Evolutionary conservation across 2,329 filamentous ascomycete genomes (phyloP), one percentile per base, ranked within the genome.

Genomic region (Teratosphaeria nubilosa): DNA sequence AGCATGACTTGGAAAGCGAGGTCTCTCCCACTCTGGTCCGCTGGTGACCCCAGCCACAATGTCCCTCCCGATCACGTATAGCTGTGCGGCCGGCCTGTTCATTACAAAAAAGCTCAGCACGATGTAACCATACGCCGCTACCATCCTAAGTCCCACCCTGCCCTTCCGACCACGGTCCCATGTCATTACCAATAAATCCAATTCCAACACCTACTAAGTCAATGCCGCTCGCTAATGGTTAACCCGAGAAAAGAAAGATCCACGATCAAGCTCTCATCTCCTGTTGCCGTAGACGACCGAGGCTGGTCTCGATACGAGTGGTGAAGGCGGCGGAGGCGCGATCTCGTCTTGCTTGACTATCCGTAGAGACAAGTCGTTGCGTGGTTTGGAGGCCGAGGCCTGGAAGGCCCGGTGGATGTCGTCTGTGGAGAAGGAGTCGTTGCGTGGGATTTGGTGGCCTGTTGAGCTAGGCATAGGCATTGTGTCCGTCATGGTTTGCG

Each of bases 341-440:
- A 64, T 61, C 22, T 65, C 66, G 56, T 70, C 65, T 53, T 63
- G 62, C 54, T 65, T 56, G 30, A 65, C 65, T 34, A 68, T 59
- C 22, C 64, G 64, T n/a, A 69, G 55, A 16, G 66, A 68, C 32
- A 67, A 67, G 56, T 69, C 61, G 58, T 68, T 68, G 59, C 68
- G 63, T 30, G 67, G 67, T 61, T 68, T 71, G 51, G 59, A 55
- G 41, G 64, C 67, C 1, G 69, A 69, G 32, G 65, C 66, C 51
- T 70, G 66, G 63, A 71, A 68, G 53, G 69, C 69, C 48, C 67
- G 65, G 63, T 62, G 59, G 60, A 71, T 66, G 63, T 71, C 69
- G 59, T 69, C 65, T 56, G 66, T 64, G 31, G 65, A 68, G 69
- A 71, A 71, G 55, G 68, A 70, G 65, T 71, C 67, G 67, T 70